Base-by-base conservation (phyloP, 371 early-diverging fungal genomes). In the Phascolomyces articulosus region DNA sequence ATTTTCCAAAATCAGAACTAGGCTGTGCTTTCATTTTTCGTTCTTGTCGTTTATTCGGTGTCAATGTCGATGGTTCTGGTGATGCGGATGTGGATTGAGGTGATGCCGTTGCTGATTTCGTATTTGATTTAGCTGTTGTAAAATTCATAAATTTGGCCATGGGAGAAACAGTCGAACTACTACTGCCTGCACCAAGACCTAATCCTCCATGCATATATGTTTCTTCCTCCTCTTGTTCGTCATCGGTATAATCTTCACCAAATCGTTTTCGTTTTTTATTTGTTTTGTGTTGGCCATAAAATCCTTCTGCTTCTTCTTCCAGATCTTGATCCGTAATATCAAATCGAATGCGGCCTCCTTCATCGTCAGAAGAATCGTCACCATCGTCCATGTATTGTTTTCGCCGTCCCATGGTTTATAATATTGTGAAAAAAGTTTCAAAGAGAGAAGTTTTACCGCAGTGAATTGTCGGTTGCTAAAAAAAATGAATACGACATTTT, bases 1-100 rank as follows among this genome's bases (percentile, higher is more conserved):
- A 96, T 48, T 84, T 85, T 4, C 87, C 95, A 84, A 95, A 96
- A 9, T 90, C 91, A 68, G 78, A 80, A 4, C 82, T 84, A n/a
- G 74, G 68, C 20, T 79, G 65, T 18, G 41, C 47, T 51, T 11
- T 44, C 16, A 13, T 31, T 20, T 68, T 59, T 20, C 34, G 34
- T 34, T 34, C 57, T 24, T n/a, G 68, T 26, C 8, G 47, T 20
- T 47, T 47, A 6, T 8, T 16, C 23, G 62, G 24, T 47, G 66
- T 16, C 28, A 38, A 28, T 10, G 55, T 20, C 15, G 51, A 24
- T 21, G 60, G 56, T 58, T 16, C 13, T 11, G 65, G 59, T 24
- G 69, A 60, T 29, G 60, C 48, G 9, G 41, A 21, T 28, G 15
- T 16, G 6, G 38, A 38, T 9, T 9, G 38, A 44, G 62, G 44